These are phyloP conservation scores for Fusarium sp. DNA, from an alignment of 2,329 filamentous ascomycete genomes.

Conservation along the genomic window DNA sequence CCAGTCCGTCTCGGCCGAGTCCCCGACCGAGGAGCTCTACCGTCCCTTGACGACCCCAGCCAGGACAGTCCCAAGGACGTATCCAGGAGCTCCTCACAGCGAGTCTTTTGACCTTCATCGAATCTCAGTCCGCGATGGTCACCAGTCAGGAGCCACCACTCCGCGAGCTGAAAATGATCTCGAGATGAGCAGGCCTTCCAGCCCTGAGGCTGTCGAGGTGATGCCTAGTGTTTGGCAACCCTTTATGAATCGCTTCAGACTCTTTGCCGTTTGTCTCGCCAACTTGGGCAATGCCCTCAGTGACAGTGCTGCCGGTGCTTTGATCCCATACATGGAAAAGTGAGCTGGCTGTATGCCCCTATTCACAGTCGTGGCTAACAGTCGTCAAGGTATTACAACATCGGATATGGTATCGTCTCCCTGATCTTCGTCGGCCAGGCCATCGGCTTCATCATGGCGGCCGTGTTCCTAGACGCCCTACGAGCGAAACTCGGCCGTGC, in stretches of 20 bases:
- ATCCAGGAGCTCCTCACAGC: slow-evolving; percentile 52
- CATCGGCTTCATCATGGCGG: slow-evolving; percentile 79
- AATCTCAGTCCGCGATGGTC: slow-evolving; percentile 22
- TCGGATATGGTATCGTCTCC: slow-evolving; percentile 83
- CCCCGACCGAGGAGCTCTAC: slow-evolving; percentile 33
- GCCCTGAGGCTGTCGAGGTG: slow-evolving; percentile 58
- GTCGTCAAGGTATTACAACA: slow-evolving; percentile 68
- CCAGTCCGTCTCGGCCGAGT: slow-evolving; percentile 38
- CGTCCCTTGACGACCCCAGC: slow-evolving; percentile 47
- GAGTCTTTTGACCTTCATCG: slow-evolving; percentile 47
- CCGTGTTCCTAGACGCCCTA: slow-evolving; percentile 74
- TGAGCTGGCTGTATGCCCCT: slow-evolving; percentile 42
- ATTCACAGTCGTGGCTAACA: background rate
- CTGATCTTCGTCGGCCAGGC: slow-evolving; percentile 86
- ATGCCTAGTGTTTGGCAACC: slow-evolving; percentile 70
- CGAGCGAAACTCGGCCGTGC: slow-evolving; percentile 73
- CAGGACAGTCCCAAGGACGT: slow-evolving; percentile 53
- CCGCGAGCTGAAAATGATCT: slow-evolving; percentile 47
- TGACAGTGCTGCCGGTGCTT: slow-evolving; percentile 80
- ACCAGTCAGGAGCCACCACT: slow-evolving; percentile 16
- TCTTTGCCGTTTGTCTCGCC: slow-evolving; percentile 72
- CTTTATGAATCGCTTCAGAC: slow-evolving; percentile 76
- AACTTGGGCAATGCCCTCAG: slow-evolving; percentile 78
- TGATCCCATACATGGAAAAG: slow-evolving; percentile 84
- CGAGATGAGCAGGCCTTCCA: slow-evolving; percentile 66